Evolutionary conservation across 1,284 basidiomycete species (phyloP).

Genomic region (Apiotrichum mycotoxinovorans): DNA sequence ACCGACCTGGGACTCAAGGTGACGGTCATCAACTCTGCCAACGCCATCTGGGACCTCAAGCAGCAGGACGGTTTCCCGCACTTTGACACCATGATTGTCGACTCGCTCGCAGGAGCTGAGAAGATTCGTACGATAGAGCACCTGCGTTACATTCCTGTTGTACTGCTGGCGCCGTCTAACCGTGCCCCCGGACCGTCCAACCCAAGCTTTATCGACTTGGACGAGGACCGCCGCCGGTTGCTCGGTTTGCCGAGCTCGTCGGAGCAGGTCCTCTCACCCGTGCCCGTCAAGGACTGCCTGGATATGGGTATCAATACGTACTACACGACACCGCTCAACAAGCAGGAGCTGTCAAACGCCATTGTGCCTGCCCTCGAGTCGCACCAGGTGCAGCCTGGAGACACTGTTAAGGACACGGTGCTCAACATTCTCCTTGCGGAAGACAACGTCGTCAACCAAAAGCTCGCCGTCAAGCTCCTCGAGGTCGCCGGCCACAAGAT

Average conservation of each 20-base stretch:
- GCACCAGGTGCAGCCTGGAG: slow-evolving; percentile 76
- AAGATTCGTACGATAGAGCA: slow-evolving; percentile 88
- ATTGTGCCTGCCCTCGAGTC: slow-evolving; percentile 92
- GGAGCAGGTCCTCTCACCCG: slow-evolving; percentile 45
- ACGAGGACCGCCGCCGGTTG: slow-evolving; percentile 39
- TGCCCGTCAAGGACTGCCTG: slow-evolving; percentile 50
- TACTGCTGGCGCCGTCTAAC: slow-evolving; percentile 71
- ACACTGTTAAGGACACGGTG: slow-evolving; percentile 75
- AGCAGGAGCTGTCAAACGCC: slow-evolving; percentile 86
- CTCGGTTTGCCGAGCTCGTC: slow-evolving; percentile 41
- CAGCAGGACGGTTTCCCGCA: slow-evolving; percentile 67
- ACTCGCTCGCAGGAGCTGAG: slow-evolving; percentile 78
- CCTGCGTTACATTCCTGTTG: slow-evolving; percentile 92
- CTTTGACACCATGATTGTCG: slow-evolving; percentile 94
- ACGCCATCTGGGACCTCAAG: slow-evolving; percentile 66
- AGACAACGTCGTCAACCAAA: slow-evolving; percentile 96
- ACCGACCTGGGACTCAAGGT: slow-evolving; percentile 77
- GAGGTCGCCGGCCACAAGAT: slow-evolving; percentile 95
- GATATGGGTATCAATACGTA: slow-evolving; percentile 51
- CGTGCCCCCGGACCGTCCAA: slow-evolving; percentile 35
- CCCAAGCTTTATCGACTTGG: slow-evolving; percentile 47
- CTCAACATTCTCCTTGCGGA: slow-evolving; percentile 96
- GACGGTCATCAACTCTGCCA: slow-evolving; percentile 70
- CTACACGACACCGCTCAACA: slow-evolving; percentile 77
- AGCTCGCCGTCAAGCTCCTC: slow-evolving; percentile 87